phyloP scores from a whole-genome alignment of 2,329 filamentous ascomycete species.

The Malbranchea cinnamomea region DNA sequence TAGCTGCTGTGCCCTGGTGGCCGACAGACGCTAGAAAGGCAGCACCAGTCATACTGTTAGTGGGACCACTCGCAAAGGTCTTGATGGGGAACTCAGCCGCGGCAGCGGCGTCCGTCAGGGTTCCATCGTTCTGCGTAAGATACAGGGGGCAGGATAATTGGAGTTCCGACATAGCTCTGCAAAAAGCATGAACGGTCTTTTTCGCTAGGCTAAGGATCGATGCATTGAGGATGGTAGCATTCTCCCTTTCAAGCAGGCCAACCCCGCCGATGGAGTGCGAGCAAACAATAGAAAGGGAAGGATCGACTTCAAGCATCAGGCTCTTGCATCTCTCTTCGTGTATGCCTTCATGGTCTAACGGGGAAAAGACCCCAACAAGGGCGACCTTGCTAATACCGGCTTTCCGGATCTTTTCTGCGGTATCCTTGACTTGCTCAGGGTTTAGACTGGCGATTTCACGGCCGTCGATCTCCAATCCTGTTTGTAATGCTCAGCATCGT shows the following conservation, averaged over 20 bases:
- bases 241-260: conserved; percentile 43
- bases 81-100: conserved; percentile 44
- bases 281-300: conserved; percentile 26
- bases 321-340: conserved; percentile 28
- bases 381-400: conserved; percentile 26
- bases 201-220: conserved; percentile 44
- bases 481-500: conserved; percentile 2
- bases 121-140: conserved; percentile 51
- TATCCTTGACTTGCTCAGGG: conserved; percentile 22
- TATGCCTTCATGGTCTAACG: conserved; percentile 27
- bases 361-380: conserved; percentile 33
- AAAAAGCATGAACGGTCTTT: conserved; percentile 42
- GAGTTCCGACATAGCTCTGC: conserved; percentile 36
- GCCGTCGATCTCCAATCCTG: conserved; percentile 35
- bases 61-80: conserved; percentile 48
- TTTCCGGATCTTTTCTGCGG: conserved; percentile 20
- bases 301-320: conserved; percentile 23
- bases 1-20: conserved; percentile 8
- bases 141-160: conserved; percentile 41
- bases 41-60: conserved; percentile 49
- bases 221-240: conserved; percentile 50
- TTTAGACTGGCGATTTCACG: conserved; percentile 29
- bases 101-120: conserved; percentile 38
- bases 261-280: conserved; percentile 31
- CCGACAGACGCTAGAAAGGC: conserved; percentile 38